Percentiles rank a stretch among this genome's conserved stretches.
These are phyloP conservation scores for Parafenestella ontariensis DNA, from an alignment of 2,329 filamentous ascomycete genomes.

Conservation along the genomic window DNA sequence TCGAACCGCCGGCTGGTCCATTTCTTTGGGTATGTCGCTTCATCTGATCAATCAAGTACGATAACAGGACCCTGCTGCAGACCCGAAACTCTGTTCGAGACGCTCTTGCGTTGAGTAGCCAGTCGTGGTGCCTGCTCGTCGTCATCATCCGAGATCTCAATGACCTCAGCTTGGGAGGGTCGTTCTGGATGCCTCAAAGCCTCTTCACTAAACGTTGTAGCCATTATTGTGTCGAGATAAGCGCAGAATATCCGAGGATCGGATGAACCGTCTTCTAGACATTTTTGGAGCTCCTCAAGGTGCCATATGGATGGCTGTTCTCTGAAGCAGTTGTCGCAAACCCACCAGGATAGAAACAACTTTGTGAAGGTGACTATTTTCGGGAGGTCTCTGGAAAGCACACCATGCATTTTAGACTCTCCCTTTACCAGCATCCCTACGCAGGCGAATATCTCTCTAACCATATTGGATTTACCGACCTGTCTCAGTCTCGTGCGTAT, in stretches of 20 bases:
- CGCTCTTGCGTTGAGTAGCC: not conserved
- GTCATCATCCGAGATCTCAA: conserved; percentile 40
- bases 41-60: conserved; percentile 1
- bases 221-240: conserved; percentile 31
- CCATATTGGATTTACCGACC: conserved; percentile 26
- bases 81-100: not conserved
- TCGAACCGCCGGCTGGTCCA: no score
- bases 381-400: conserved; percentile 30
- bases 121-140: conserved; percentile 2
- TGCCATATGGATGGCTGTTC: conserved; percentile 8
- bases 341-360: conserved; percentile 47
- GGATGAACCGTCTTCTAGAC: conserved; percentile 13
- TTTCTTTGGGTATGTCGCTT: no score
- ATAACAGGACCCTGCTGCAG: not conserved
- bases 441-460: conserved; percentile 34
- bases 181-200: conserved; percentile 25
- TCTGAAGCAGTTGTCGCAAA: conserved; percentile 29
- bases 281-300: conserved; percentile 25
- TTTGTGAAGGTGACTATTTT: conserved; percentile 35
- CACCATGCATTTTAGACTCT: conserved; percentile 31
- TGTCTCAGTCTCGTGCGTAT: conserved; percentile 28
- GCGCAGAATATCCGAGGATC: conserved; percentile 33
- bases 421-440: conserved; percentile 28
- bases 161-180: conserved; percentile 37
- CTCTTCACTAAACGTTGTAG: conserved; percentile 33